Evolutionary conservation across 768 basidiomycete genomes (phyloP), one percentile per base, ranked within the genome.

Genomic region (Phylloporus rhodoxanthus): DNA sequence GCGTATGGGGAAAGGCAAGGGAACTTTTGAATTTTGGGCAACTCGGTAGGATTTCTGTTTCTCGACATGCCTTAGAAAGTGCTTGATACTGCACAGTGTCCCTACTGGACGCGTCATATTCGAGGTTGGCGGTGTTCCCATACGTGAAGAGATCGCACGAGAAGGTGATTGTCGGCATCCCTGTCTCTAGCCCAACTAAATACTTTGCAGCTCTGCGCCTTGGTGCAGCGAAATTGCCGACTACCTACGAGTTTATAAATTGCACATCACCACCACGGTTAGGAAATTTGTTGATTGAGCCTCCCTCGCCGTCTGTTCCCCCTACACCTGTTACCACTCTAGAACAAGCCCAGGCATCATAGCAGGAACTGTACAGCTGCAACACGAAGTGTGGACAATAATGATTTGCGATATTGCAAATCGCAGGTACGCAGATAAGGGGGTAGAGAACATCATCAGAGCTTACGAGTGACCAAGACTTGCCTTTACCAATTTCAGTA

Each of bases 1-100:
- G 5, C 87, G 96, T 77, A 97, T 98, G 96, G 96, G 96, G 44
- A 98, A 98, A 71, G 96, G 96, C 51, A 99, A 99, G 68, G 96
- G 96, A 40, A 81, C 87, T 0, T 98, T 98, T 60, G 96, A 98
- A 64, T 97, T 78, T 66, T 99, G 96, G 96, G 91, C 94, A 23
- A 90, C 87, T 51, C 81, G 91, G 90, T 91, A 59, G 47, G 81
- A 62, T 30, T 25, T 6, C 8, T 8, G 1, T 53, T 11, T 44
- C 36, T 47, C 11, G 19, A 14, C 8, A 8, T 40, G 20, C 11
- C 10, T 30, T 11, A 0, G 13, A 23, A 21, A 17, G 11, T 2
- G 26, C 43, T 53, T n/a, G 47, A 50, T 46, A 19, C 49, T 7
- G 15, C 41, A 19, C 55, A 93, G 93, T 40, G 91, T 92, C 0